phyloP scores from a whole-genome alignment of 2,329 filamentous ascomycete genomes.

The Aureobasidium sp. region DNA sequence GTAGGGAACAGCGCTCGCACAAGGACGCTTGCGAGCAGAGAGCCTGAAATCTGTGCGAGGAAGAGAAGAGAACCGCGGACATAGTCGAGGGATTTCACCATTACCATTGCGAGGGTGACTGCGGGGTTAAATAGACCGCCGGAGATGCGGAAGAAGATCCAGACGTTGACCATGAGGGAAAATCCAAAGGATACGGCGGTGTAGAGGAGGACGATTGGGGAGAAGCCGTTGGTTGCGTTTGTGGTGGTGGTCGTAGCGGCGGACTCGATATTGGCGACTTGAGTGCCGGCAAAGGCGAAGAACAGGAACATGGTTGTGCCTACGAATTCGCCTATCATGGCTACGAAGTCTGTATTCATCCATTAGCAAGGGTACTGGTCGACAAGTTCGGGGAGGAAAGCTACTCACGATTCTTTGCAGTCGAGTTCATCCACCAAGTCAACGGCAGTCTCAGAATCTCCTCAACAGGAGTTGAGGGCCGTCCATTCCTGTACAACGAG shows the following conservation, averaged over 20 bases:
- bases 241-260: no score
- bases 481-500: constrained; percentile 9
- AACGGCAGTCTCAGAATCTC: constrained; percentile 15
- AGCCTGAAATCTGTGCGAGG: constrained; percentile 41
- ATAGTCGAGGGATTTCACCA: constrained; percentile 40
- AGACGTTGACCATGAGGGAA: constrained; percentile 45
- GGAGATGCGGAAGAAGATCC: constrained; percentile 42
- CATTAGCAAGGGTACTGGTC: no score
- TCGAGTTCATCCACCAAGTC: constrained; percentile 23
- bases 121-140: constrained; percentile 42
- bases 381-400: no score
- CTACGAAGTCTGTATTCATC: no score
- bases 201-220: constrained; percentile 41
- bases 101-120: constrained; percentile 40
- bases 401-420: constrained; percentile 19
- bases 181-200: constrained; percentile 45
- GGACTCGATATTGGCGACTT: constrained; percentile 54
- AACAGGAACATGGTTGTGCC: constrained; percentile 52
- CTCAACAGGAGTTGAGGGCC: background rate
- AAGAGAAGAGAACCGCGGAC: constrained; percentile 39
- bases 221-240: constrained; percentile 29
- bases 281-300: constrained; percentile 49
- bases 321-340: constrained; percentile 43
- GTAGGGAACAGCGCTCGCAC: constrained; percentile 43
- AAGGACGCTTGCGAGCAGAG: constrained; percentile 38